phyloP scores from a whole-genome alignment of 2,329 filamentous ascomycete species.

The Aureobasidium sp. region DNA sequence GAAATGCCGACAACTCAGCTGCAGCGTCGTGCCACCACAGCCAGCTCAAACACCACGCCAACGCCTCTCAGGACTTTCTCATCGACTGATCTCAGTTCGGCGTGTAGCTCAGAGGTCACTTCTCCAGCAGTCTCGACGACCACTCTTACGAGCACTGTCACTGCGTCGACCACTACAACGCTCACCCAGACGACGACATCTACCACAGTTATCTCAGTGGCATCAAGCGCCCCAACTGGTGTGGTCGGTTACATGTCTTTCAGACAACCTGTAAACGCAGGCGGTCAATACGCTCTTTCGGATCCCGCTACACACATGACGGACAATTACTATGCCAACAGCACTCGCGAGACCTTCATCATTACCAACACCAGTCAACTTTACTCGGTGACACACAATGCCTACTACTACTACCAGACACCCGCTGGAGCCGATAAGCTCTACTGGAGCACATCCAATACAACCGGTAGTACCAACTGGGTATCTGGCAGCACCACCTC shows the following conservation, averaged over 20 bases:
- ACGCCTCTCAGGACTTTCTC: slow-evolving; percentile 11
- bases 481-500: not conserved
- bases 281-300: slow-evolving; percentile 11
- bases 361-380: slow-evolving; percentile 12
- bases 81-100: slow-evolving; percentile 11
- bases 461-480: slow-evolving; percentile 8
- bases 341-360: slow-evolving; percentile 13
- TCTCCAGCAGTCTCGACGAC: not conserved
- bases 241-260: slow-evolving; percentile 14
- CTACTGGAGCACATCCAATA: not conserved
- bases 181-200: slow-evolving; percentile 9
- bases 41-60: slow-evolving; percentile 7
- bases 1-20: slow-evolving; percentile 9
- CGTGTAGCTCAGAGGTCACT: slow-evolving; percentile 14
- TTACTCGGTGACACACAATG: slow-evolving; percentile 14
- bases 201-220: slow-evolving; percentile 8
- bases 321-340: slow-evolving; percentile 14
- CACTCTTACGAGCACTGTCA: not conserved
- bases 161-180: slow-evolving; percentile 20
- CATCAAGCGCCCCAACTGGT: slow-evolving; percentile 14
- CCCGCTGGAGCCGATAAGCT: slow-evolving; percentile 9
- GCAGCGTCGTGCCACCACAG: slow-evolving; percentile 10
- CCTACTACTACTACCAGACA: slow-evolving; percentile 13
- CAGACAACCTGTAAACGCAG: slow-evolving; percentile 3
- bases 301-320: slow-evolving; percentile 16